Evolutionary conservation across 352 stramenopile genomes (phyloP).

Genomic region (Phytophthora chlamydospora): DNA sequence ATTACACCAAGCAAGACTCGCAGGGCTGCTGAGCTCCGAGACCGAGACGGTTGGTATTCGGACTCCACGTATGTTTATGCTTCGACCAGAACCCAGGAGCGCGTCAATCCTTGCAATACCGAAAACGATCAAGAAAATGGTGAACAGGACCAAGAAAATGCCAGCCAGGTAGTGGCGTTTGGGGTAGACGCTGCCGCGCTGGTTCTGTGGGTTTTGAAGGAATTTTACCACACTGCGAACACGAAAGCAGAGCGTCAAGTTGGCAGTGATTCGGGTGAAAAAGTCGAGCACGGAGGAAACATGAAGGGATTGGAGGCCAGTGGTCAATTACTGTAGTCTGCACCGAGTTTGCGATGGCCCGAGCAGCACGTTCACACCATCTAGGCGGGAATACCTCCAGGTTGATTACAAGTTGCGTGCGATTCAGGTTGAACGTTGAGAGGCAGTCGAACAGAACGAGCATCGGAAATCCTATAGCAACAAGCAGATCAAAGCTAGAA

Average conservation of each 20-base stretch:
- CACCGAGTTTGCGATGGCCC: conserved; percentile 21
- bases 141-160: conserved; percentile 6
- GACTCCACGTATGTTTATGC: no score
- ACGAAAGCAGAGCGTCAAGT: conserved; percentile 9
- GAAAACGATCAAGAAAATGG: conserved; percentile 10
- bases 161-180: conserved; percentile 13
- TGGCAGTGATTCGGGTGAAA: conserved; percentile 11
- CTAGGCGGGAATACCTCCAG: conserved; percentile 14
- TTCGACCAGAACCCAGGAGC: no score
- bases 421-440: conserved; percentile 26
- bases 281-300: conserved; percentile 33
- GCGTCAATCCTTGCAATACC: no score
- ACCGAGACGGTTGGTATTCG: no score
- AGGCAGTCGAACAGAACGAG: conserved; percentile 19
- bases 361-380: no score
- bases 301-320: conserved; percentile 31
- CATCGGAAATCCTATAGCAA: conserved; percentile 26
- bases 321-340: conserved; percentile 20
- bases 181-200: conserved; percentile 3
- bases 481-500: conserved; percentile 35
- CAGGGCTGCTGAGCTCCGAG: no score
- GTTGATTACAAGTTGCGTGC: conserved; percentile 9
- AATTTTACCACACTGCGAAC: conserved; percentile 1
- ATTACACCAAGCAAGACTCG: no score
- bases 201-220: conserved; percentile 4